A percentile compares a stretch with the other conserved stretches of the same genome.
These are phyloP conservation scores for Botrytis deweyae DNA, from an alignment of 2,329 filamentous ascomycete species.

Conservation along the genomic window DNA sequence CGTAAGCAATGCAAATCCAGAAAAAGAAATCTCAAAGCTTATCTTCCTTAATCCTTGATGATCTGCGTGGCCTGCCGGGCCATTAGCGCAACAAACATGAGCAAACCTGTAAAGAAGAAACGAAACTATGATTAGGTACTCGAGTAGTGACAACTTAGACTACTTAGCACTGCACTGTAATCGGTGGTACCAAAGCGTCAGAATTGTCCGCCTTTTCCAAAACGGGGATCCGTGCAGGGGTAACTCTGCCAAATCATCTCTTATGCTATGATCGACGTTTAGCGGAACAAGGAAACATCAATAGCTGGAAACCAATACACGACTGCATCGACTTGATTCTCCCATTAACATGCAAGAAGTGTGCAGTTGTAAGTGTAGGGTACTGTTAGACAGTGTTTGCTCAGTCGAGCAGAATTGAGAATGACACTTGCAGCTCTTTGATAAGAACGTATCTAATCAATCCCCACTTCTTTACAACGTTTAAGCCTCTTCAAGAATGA, in stretches of 20 bases:
- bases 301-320: background rate
- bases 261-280: background rate
- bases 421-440: background rate
- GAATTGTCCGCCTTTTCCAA: background rate
- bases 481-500: background rate
- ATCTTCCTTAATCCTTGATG: background rate
- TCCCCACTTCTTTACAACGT: background rate
- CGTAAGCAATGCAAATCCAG: background rate
- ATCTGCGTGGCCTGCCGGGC: background rate
- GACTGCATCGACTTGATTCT: background rate
- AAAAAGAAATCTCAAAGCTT: background rate
- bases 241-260: background rate
- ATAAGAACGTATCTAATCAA: background rate
- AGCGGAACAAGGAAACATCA: background rate
- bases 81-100: background rate
- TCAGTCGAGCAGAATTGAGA: background rate
- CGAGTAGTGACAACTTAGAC: background rate
- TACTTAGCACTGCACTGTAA: background rate
- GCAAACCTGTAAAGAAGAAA: background rate
- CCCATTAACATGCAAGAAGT: background rate
- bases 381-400: background rate
- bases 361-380: background rate
- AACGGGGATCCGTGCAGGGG: background rate
- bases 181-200: constrained; percentile 6
- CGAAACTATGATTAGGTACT: background rate